phyloP scores from a whole-genome alignment of 164 flowering plant genomes.

The Magnolia sinica region DNA sequence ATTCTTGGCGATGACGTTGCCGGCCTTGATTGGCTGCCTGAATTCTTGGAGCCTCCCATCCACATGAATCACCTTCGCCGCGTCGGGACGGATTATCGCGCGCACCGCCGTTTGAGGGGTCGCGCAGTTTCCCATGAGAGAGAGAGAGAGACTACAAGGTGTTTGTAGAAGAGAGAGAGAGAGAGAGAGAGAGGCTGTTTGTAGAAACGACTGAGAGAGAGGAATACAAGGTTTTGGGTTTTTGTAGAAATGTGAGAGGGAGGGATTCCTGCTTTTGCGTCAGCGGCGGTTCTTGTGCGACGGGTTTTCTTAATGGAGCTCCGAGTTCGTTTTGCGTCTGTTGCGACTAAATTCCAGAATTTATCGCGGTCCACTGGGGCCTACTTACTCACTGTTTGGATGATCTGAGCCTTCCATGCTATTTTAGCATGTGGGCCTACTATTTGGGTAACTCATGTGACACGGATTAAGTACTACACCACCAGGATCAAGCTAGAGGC shows the following conservation, averaged over 20 bases:
- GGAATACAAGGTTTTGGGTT: too few relatives aligned
- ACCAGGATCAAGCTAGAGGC: too few relatives aligned
- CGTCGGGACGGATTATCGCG: conserved; percentile 6
- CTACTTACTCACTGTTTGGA: too few relatives aligned
- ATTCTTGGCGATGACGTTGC: conserved; percentile 33
- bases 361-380: too few relatives aligned
- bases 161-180: not conserved
- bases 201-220: not conserved
- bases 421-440: too few relatives aligned
- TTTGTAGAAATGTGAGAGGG: not conserved
- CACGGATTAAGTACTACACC: too few relatives aligned
- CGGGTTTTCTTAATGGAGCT: too few relatives aligned
- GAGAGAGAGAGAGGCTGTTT: not conserved
- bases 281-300: too few relatives aligned
- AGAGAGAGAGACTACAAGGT: not conserved
- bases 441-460: too few relatives aligned
- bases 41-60: conserved; percentile 52
- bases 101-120: conserved; percentile 13
- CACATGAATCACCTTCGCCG: conserved; percentile 37
- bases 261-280: not conserved
- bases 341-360: too few relatives aligned
- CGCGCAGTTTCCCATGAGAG: conserved; percentile 42
- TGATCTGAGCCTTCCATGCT: too few relatives aligned
- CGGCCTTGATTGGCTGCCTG: conserved; percentile 33
- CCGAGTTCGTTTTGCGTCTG: too few relatives aligned